A percentile compares a stretch with the other conserved stretches of the same genome.
Evolutionary conservation across 768 basidiomycete species (phyloP).

Genomic region (Leccinum disarticulatum): DNA sequence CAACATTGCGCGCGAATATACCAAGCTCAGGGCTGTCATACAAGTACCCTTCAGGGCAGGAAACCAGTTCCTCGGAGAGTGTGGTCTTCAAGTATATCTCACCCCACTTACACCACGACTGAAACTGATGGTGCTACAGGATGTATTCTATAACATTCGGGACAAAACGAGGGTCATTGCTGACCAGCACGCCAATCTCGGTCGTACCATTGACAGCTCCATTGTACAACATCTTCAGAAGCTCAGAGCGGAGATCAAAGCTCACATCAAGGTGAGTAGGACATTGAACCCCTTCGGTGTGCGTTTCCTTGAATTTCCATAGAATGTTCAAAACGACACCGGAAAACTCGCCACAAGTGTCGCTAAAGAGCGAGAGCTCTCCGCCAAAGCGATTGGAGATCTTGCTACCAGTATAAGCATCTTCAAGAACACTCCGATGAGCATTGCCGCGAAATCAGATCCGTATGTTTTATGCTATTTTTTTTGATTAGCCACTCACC

Average conservation of each 20-base stretch:
- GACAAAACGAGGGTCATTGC: constrained; percentile 93
- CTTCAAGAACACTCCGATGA: constrained; percentile 94
- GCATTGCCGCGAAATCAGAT: constrained; percentile 55
- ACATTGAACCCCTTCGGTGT: background rate
- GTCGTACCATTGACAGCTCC: constrained; percentile 92
- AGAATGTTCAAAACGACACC: constrained; percentile 95
- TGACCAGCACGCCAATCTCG: constrained; percentile 95
- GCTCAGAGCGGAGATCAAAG: constrained; percentile 92
- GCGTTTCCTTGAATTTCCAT: background rate
- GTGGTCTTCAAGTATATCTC: constrained; percentile 74
- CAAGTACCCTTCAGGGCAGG: constrained; percentile 96
- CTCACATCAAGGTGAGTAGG: constrained; percentile 80
- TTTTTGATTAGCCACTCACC: background rate
- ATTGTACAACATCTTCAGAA: constrained; percentile 98
- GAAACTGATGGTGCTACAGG: constrained; percentile 43
- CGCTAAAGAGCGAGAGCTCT: constrained; percentile 87
- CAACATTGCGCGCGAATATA: constrained; percentile 90
- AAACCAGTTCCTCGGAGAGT: constrained; percentile 98
- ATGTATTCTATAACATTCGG: constrained; percentile 88
- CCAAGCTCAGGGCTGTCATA: constrained; percentile 91
- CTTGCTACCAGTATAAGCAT: constrained; percentile 84
- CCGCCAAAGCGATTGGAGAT: constrained; percentile 81
- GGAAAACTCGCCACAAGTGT: constrained; percentile 89
- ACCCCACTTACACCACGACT: background rate
- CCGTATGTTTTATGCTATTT: constrained; percentile 1